phyloP scores from a whole-genome alignment of 352 stramenopile species.

The Globisporangium rhizosaccharum region DNA sequence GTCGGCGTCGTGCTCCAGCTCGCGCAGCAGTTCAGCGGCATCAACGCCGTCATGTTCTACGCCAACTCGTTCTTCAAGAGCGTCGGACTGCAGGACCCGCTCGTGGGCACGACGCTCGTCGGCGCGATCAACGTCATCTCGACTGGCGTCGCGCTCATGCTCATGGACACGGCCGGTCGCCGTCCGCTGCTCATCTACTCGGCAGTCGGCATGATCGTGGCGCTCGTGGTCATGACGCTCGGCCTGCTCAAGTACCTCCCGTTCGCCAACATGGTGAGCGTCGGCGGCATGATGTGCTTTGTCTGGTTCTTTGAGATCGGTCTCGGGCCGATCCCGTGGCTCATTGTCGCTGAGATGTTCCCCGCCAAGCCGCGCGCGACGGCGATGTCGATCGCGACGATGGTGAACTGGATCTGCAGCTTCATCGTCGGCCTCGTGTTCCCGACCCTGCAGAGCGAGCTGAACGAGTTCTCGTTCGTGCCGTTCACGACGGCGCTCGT shows the following conservation, averaged over 20 bases:
- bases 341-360: constrained; percentile 97
- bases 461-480: constrained; percentile 88
- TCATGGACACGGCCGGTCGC: constrained; percentile 72
- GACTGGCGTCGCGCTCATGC: constrained; percentile 58
- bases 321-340: constrained; percentile 91
- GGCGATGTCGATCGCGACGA: constrained; percentile 87
- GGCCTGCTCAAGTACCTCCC: constrained; percentile 59
- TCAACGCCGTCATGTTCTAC: constrained; percentile 82
- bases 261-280: constrained; percentile 54
- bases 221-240: constrained; percentile 57
- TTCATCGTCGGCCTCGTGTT: constrained; percentile 94
- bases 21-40: constrained; percentile 66
- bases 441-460: constrained; percentile 80
- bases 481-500: constrained; percentile 85
- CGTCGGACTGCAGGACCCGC: constrained; percentile 55
- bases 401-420: constrained; percentile 95
- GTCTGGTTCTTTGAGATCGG: constrained; percentile 74
- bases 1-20: constrained; percentile 57
- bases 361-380: constrained; percentile 89
- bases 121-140: constrained; percentile 71
- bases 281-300: constrained; percentile 67
- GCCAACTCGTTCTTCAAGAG: constrained; percentile 74
- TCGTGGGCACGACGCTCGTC: constrained; percentile 58
- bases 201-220: constrained; percentile 60
- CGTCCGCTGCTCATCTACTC: constrained; percentile 71